A percentile compares a stretch with the other conserved stretches of the same genome.
These are phyloP conservation scores for Echites panduratus DNA, from an alignment of 257 asterid species.

Conservation along the genomic window DNA sequence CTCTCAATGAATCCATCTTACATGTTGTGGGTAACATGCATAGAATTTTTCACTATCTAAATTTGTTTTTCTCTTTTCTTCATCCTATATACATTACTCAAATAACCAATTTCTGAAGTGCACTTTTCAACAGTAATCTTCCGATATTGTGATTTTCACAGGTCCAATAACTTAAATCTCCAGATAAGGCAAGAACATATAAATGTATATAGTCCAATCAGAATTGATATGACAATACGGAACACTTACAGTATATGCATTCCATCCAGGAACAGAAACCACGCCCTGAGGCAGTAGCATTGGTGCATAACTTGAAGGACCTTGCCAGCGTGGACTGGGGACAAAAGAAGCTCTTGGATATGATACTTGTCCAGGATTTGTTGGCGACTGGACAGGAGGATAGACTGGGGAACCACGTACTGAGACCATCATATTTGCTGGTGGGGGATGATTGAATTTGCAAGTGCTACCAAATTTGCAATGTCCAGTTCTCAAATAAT, in stretches of 20 bases:
- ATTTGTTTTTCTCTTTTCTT: neutral
- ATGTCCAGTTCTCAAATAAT: constrained; percentile 82
- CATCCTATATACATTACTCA: neutral
- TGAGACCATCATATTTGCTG: constrained; percentile 85
- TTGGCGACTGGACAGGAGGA: constrained; percentile 78
- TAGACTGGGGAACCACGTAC: constrained; percentile 85
- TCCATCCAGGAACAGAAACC: constrained; percentile 89
- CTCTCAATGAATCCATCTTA: neutral
- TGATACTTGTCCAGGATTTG: constrained; percentile 65
- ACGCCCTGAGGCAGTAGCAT: constrained; percentile 87
- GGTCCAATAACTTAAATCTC: neutral
- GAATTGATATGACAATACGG: neutral
- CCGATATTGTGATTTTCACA: neutral
- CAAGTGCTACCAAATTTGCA: constrained; percentile 97
- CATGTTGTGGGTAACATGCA: neutral
- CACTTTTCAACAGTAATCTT: neutral
- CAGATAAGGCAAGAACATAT: neutral
- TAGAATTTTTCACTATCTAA: neutral
- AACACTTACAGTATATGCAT: constrained; percentile 68
- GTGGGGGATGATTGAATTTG: constrained; percentile 95
- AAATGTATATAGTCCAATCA: neutral
- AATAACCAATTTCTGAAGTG: neutral
- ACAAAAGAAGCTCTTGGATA: constrained; percentile 80
- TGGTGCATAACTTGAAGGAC: constrained; percentile 79
- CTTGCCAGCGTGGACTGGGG: constrained; percentile 90